Percentiles rank a stretch among this genome's conserved stretches.
Evolutionary conservation across 176 grass and related monocot species (phyloP).

Genomic region (Thinopyrum elongatum): DNA sequence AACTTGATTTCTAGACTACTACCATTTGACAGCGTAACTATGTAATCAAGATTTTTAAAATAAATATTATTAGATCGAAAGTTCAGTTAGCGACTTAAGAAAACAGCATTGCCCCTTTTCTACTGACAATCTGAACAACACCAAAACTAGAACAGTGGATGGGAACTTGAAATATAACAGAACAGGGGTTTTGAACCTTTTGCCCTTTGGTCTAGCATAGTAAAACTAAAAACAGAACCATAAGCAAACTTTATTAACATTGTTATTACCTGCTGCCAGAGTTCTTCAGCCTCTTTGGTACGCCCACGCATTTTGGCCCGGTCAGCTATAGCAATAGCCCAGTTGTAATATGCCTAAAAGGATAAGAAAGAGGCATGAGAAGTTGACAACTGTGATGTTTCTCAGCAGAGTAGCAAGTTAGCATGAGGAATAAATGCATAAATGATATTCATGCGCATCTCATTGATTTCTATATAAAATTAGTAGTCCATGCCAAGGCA

Average conservation of each 20-base stretch:
- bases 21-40: not conserved
- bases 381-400: not conserved
- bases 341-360: constrained; percentile 77
- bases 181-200: not conserved
- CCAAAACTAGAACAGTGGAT: not conserved
- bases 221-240: not conserved
- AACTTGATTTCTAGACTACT: not conserved
- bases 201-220: not conserved
- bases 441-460: not conserved
- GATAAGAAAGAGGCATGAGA: not conserved
- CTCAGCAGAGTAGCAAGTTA: not conserved
- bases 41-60: not conserved
- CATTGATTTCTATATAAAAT: not conserved
- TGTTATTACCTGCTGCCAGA: constrained; percentile 73
- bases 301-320: constrained; percentile 85
- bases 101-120: not conserved
- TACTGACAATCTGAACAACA: not conserved
- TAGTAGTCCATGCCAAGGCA: not conserved
- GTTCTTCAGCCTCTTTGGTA: constrained; percentile 84
- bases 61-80: not conserved
- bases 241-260: not conserved
- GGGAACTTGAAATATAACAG: not conserved
- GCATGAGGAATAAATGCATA: not conserved
- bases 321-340: constrained; percentile 86
- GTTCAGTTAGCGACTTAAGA: not conserved